These are phyloP conservation scores for Drechslera avenae DNA, from an alignment of 2,329 filamentous ascomycete species.

Conservation along the genomic window DNA sequence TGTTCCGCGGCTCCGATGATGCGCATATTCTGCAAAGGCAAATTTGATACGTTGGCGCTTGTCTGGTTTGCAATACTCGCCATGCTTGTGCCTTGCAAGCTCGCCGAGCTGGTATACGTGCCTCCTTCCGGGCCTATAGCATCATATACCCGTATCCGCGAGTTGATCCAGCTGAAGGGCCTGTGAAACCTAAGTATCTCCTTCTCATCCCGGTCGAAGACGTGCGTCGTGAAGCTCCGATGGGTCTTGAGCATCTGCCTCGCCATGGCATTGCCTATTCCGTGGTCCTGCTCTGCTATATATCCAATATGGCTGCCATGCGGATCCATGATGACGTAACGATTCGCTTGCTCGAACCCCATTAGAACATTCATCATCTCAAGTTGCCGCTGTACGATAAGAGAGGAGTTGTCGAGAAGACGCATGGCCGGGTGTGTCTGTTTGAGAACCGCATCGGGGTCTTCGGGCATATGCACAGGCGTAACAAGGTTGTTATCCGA, in stretches of 20 bases:
- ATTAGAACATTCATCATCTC: slow-evolving; percentile 70
- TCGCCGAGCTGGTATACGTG: slow-evolving; percentile 48
- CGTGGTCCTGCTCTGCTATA: slow-evolving; percentile 67
- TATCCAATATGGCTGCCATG: slow-evolving; percentile 67
- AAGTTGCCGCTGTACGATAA: slow-evolving; percentile 67
- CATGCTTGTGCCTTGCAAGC: slow-evolving; percentile 52
- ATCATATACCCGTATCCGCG: slow-evolving; percentile 53
- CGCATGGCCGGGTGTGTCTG: slow-evolving; percentile 62
- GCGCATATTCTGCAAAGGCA: slow-evolving; percentile 63
- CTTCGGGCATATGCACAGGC: slow-evolving; percentile 66
- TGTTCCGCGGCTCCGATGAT: slow-evolving; percentile 68
- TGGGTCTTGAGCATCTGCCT: slow-evolving; percentile 67
- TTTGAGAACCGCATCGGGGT: slow-evolving; percentile 64
- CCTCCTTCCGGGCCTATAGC: slow-evolving; percentile 26
- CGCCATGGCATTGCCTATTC: slow-evolving; percentile 60
- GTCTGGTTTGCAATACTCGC: slow-evolving; percentile 52
- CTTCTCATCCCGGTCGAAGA: slow-evolving; percentile 65
- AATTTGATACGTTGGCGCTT: slow-evolving; percentile 58
- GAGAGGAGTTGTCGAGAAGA: slow-evolving; percentile 64
- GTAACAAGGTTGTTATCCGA: slow-evolving; percentile 60
- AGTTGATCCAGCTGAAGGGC: slow-evolving; percentile 68
- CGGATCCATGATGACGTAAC: slow-evolving; percentile 69
- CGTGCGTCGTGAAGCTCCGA: slow-evolving; percentile 67
- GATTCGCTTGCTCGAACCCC: slow-evolving; percentile 70
- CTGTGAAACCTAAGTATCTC: slow-evolving; percentile 67